Conservation (phyloP, 768 basidiomycete genomes). For the Lentinula boryana region DNA sequence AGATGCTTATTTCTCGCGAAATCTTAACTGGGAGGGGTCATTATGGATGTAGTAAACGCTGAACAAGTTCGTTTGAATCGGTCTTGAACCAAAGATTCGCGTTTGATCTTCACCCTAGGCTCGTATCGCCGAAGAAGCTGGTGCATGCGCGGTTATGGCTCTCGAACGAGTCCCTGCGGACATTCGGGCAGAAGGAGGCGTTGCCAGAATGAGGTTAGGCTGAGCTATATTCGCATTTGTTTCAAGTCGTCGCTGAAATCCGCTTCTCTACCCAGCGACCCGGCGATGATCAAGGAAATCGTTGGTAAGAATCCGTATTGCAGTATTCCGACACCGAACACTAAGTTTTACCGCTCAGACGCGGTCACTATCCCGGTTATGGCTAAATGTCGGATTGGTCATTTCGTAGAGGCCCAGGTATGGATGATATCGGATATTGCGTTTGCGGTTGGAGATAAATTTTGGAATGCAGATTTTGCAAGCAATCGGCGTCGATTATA, state of each 20-base stretch:
- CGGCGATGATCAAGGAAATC: slow-evolving; percentile 94
- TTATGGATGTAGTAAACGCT: slow-evolving; percentile 70
- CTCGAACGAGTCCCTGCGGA: slow-evolving; percentile 94
- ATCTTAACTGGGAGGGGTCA: slow-evolving; percentile 40
- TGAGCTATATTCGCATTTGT: neutral
- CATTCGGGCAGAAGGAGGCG: slow-evolving; percentile 87
- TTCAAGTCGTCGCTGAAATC: slow-evolving; percentile 17
- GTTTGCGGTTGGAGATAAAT: neutral
- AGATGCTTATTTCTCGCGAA: neutral
- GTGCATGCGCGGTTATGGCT: slow-evolving; percentile 98
- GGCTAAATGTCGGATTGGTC: slow-evolving; percentile 94
- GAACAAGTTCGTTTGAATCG: slow-evolving; percentile 35
- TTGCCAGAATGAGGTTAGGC: slow-evolving; percentile 84
- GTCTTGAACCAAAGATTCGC: neutral
- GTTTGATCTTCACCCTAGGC: slow-evolving; percentile 42
- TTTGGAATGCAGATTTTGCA: slow-evolving; percentile 68
- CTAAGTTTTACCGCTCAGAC: slow-evolving; percentile 14
- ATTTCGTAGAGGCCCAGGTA: slow-evolving; percentile 95
- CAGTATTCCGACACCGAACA: neutral
- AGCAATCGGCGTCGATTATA: slow-evolving; percentile 92
- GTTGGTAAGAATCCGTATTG: slow-evolving; percentile 32
- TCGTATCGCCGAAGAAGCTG: slow-evolving; percentile 94
- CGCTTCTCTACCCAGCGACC: slow-evolving; percentile 57
- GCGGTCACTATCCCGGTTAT: slow-evolving; percentile 97
- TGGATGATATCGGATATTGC: neutral